Conservation (phyloP, 805 yeast species). For the Lachancea cidri region DNA sequence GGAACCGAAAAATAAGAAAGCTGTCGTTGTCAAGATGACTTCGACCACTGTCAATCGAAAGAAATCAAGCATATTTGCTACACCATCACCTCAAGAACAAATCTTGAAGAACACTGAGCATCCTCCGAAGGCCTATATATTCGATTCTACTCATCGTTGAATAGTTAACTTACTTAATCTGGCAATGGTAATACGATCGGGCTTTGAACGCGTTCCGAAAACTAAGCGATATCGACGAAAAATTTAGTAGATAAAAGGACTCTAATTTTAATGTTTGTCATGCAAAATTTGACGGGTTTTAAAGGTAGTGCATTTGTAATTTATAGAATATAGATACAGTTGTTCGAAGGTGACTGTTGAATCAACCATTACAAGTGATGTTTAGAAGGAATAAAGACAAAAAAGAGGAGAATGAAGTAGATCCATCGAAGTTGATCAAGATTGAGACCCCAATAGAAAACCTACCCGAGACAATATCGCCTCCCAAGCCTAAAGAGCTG, state of each 20-base stretch:
- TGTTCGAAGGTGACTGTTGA: background rate
- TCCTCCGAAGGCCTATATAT: slow-evolving; percentile 12
- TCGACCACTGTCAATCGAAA: slow-evolving; percentile 12
- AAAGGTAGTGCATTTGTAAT: background rate
- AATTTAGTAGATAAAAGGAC: background rate
- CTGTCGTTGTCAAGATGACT: slow-evolving; percentile 5
- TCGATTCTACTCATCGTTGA: slow-evolving; percentile 9
- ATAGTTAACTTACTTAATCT: background rate
- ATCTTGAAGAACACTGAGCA: slow-evolving; percentile 1
- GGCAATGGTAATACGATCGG: background rate
- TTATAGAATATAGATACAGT: background rate
- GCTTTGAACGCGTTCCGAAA: background rate
- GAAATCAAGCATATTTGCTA: slow-evolving; percentile 20
- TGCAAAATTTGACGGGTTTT: no score
- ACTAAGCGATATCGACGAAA: background rate
- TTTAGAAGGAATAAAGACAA: slow-evolving; percentile 26
- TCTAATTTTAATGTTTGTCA: background rate
- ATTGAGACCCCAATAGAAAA: slow-evolving; percentile 47
- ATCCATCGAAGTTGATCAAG: slow-evolving; percentile 28
- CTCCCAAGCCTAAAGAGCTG: slow-evolving; percentile 46
- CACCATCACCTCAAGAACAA: slow-evolving; percentile 10
- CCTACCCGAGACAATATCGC: slow-evolving; percentile 47
- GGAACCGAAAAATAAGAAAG: slow-evolving; percentile 2
- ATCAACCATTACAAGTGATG: slow-evolving; percentile 12
- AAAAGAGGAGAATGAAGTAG: slow-evolving; percentile 18